A percentile compares a stretch with the other conserved stretches of the same genome.
phyloP scores from a whole-genome alignment of 208 protist species.

The Acanthamoeba rhysodes region DNA sequence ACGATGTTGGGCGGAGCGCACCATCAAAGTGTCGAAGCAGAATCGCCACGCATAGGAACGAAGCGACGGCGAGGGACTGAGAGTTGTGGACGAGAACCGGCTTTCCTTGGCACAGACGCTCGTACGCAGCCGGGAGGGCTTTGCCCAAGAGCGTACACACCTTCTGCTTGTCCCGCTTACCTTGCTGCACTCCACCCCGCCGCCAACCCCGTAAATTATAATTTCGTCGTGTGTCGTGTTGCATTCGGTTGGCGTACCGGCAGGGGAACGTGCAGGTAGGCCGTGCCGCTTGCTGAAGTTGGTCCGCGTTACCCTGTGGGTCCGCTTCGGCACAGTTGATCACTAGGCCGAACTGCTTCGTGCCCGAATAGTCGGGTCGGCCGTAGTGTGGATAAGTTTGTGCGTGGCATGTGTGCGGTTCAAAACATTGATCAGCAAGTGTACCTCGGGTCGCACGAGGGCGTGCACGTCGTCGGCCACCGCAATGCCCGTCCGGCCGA shows the following conservation, averaged over 20 bases:
- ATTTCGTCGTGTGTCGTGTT: neutral
- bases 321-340: neutral
- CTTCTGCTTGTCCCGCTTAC: constrained; percentile 58
- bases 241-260: neutral
- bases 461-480: neutral
- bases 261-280: neutral
- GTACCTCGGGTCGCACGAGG: neutral
- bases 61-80: constrained; percentile 1
- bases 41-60: constrained; percentile 7
- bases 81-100: neutral
- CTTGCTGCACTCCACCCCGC: neutral
- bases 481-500: neutral
- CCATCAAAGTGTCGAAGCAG: constrained; percentile 42
- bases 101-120: neutral
- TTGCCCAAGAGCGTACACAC: neutral
- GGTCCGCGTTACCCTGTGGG: too few species aligned
- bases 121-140: neutral
- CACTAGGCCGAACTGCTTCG: constrained; percentile 4
- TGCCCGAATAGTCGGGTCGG: too few species aligned
- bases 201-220: neutral
- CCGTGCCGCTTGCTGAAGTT: neutral
- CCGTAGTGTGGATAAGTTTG: too few species aligned
- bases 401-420: neutral
- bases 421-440: too few species aligned
- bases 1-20: neutral